Evolutionary conservation across 805 yeast species (phyloP).

Genomic region (Monosporozyma solicola): DNA sequence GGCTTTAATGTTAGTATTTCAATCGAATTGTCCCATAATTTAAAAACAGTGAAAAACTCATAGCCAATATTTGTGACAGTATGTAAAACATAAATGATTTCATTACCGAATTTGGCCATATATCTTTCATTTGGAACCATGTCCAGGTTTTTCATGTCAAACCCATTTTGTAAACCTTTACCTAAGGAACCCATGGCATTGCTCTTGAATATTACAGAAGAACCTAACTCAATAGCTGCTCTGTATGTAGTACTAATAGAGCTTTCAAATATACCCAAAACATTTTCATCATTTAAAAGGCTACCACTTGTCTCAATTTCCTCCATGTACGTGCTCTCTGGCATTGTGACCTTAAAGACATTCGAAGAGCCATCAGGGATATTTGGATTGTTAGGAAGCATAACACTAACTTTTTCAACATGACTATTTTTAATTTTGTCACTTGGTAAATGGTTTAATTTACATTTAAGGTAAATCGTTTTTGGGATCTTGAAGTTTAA

Average conservation of each 20-base stretch:
- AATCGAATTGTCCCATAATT: constrained; percentile 48
- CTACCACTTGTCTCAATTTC: constrained; percentile 54
- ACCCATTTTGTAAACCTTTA: constrained; percentile 77
- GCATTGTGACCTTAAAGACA: constrained; percentile 57
- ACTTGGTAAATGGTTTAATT: constrained; percentile 36
- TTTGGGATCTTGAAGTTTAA: constrained; percentile 69
- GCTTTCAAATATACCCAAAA: constrained; percentile 69
- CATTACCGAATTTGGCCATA: constrained; percentile 46
- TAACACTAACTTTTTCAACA: constrained; percentile 49
- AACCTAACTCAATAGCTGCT: constrained; percentile 71
- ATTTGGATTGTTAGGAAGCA: constrained; percentile 57
- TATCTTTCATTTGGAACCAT: constrained; percentile 43
- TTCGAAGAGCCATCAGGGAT: constrained; percentile 34
- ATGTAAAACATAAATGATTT: constrained; percentile 58
- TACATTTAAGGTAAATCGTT: constrained; percentile 58
- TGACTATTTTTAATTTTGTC: constrained; percentile 41
- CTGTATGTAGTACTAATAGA: constrained; percentile 60
- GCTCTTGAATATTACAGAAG: constrained; percentile 60
- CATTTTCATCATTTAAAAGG: constrained; percentile 49
- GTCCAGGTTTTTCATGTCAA: constrained; percentile 50
- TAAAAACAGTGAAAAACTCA: constrained; percentile 61
- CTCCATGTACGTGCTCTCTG: constrained; percentile 50
- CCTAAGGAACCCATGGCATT: constrained; percentile 76
- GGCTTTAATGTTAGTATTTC: constrained; percentile 59
- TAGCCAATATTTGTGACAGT: constrained; percentile 57